Percentiles rank a stretch among this genome's conserved stretches.
Conservation (phyloP, 805 yeast species). For the Ogataea salicorniae region DNA sequence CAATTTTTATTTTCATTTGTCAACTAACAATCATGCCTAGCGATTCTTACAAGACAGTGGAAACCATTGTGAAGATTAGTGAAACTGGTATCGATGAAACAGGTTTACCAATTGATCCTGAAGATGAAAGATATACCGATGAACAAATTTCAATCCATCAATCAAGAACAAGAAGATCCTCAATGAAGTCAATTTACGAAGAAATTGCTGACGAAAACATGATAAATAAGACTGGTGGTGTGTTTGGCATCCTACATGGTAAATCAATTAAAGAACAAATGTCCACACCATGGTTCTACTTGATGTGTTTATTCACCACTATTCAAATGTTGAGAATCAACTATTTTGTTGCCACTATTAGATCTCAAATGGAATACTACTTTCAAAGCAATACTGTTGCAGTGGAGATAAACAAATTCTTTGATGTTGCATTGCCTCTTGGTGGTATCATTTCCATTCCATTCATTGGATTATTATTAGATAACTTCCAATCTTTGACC, state of each 20-base stretch:
- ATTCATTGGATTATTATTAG: constrained; percentile 74
- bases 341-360: constrained; percentile 86
- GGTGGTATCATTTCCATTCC: constrained; percentile 90
- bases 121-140: constrained; percentile 31
- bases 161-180: constrained; percentile 31
- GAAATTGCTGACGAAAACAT: constrained; percentile 57
- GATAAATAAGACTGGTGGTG: constrained; percentile 51
- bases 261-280: constrained; percentile 36
- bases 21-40: constrained; percentile 79
- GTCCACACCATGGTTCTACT: constrained; percentile 63
- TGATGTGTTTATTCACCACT: constrained; percentile 75
- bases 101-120: constrained; percentile 51
- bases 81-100: constrained; percentile 72
- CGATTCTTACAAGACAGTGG: constrained; percentile 67
- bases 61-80: constrained; percentile 59
- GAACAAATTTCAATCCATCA: constrained; percentile 15
- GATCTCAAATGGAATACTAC: constrained; percentile 74
- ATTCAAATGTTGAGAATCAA: constrained; percentile 89
- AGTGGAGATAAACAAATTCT: constrained; percentile 57
- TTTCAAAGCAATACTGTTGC: constrained; percentile 51
- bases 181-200: constrained; percentile 57
- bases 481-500: constrained; percentile 59
- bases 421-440: constrained; percentile 80
- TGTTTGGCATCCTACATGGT: constrained; percentile 78
- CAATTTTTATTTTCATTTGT: constrained; percentile 67